A percentile compares a stretch with the other conserved stretches of the same genome.
These are phyloP conservation scores for Artemisia annua DNA, from an alignment of 129 eudicot genomes.

Conservation along the genomic window DNA sequence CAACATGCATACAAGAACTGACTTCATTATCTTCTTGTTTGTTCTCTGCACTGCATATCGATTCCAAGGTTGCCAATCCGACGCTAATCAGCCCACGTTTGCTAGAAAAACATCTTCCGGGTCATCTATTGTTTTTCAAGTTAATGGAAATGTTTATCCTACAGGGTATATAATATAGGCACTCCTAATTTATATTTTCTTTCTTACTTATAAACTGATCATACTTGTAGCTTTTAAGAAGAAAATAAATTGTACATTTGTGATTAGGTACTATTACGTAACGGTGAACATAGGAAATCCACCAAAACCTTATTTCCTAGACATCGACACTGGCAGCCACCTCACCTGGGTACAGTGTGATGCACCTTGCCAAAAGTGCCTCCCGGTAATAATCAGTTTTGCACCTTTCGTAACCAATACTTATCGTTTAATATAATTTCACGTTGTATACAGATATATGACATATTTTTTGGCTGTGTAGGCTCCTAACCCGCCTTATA, in stretches of 20 bases:
- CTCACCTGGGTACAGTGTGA: conserved; percentile 87
- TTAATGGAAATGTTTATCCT: conserved; percentile 44
- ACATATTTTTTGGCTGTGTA: conserved; percentile 25
- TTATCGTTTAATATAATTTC: neutral
- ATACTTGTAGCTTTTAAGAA: no score
- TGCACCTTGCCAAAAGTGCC: conserved; percentile 56
- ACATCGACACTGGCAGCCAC: conserved; percentile 78
- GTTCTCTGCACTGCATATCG: conserved; percentile 1
- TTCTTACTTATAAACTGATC: neutral
- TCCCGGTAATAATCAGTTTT: conserved; percentile 41
- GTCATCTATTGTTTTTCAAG: conserved; percentile 30
- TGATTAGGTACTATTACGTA: conserved; percentile 56
- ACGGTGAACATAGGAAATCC: conserved; percentile 62
- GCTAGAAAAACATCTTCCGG: conserved; percentile 5
- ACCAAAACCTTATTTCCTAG: conserved; percentile 64
- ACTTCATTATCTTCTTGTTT: neutral
- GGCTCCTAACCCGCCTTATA: conserved; percentile 83
- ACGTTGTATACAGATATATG: neutral
- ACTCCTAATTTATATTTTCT: neutral
- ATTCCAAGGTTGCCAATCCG: conserved; percentile 5
- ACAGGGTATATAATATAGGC: conserved; percentile 19
- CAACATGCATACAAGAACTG: no score
- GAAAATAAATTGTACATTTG: neutral
- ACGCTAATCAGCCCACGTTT: neutral
- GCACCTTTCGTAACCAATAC: neutral